Evolutionary conservation across 176 grass and related monocot genomes (phyloP).

Genomic region (Poa annua): DNA sequence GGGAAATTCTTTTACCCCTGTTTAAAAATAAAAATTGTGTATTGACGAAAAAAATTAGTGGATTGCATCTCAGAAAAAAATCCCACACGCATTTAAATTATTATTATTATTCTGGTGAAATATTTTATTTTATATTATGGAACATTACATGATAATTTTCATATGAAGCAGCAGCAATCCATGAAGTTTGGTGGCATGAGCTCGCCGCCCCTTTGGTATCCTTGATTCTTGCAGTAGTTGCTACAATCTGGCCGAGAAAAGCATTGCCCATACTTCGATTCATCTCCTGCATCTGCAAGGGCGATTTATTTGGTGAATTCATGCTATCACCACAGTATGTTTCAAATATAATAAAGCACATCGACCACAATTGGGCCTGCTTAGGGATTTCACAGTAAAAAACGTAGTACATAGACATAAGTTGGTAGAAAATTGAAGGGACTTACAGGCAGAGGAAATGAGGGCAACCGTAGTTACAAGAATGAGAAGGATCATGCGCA

Average conservation of each 20-base stretch:
- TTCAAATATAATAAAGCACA: background rate
- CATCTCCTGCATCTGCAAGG: background rate
- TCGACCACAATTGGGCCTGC: background rate
- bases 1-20: no score
- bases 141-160: background rate
- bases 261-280: background rate
- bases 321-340: background rate
- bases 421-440: background rate
- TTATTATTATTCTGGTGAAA: background rate
- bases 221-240: constrained; percentile 17
- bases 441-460: background rate
- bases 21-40: background rate
- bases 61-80: background rate
- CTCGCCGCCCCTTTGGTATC: constrained; percentile 10
- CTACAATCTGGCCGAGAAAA: background rate
- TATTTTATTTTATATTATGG: constrained; percentile 11
- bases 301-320: background rate
- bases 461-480: background rate
- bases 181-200: background rate
- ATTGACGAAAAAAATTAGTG: background rate
- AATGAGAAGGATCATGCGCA: constrained; percentile 13
- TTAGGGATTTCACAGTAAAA: background rate
- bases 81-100: background rate
- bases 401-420: background rate
- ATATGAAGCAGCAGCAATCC: constrained; percentile 23